Evolutionary conservation across 1,139 yeast genomes (phyloP), one percentile per base, ranked within the genome.

Genomic region (Debaryomyces fabryi): DNA sequence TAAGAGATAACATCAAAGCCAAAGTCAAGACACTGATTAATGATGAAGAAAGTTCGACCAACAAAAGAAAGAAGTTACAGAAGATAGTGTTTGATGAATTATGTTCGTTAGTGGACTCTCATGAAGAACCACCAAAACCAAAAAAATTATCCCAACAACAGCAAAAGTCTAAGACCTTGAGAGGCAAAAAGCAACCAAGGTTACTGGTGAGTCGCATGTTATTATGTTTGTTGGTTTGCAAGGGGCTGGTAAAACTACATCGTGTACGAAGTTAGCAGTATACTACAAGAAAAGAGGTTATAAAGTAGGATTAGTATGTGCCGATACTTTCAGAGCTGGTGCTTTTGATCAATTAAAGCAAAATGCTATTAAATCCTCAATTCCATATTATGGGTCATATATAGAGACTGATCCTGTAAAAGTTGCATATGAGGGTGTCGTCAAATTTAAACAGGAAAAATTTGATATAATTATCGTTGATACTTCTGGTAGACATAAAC

Each of bases 321-420:
- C 99, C 2, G 99, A 93, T 76, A 93, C 99, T 36, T 93, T 93
- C 76, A 85, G 99, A 78, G 99, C 99, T 32, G 99, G 99, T 78
- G 99, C 99, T 1, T 93, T 93, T 74, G 99, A 93, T 70, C 99
- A 93, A 75, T 80, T 93, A 69, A 93, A 93, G 65, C 99, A 93
- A 71, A 93, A 93, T 68, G 98, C 99, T 24, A 90, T 93, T 46
- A 90, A 91, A 72, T 96, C 99, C 0, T 83, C 88, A 58, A 90
- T 93, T 49, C 98, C 99, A 37, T 93, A 83, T 68, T 93, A 85
- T 67, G 99, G 99, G 59, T 88, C 97, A 4, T 93, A 93, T 67
- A 84, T 95, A 9, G 98, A 92, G 69, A 90, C 96, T 3, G 96
- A 95, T 65, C 99, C 99, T 1, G 98, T 90, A 13, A 85, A 83